Conservation (phyloP, 2,329 filamentous ascomycete genomes). For the Acrocalymma vagum region DNA sequence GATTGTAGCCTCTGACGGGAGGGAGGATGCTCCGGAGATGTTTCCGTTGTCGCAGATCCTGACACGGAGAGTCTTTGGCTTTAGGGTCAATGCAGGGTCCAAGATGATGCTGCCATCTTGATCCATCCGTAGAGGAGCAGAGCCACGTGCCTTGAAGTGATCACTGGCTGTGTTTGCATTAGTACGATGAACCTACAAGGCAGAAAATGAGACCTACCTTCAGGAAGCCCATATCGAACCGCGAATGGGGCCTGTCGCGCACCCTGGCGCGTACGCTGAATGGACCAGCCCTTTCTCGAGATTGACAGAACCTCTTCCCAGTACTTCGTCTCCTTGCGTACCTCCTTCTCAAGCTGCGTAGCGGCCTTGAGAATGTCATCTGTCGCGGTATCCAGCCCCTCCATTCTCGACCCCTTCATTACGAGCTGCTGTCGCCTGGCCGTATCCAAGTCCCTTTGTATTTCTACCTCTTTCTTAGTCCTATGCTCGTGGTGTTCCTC, state of each 20-base stretch:
- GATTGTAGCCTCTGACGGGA: slow-evolving; percentile 33
- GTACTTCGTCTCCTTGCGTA: slow-evolving; percentile 81
- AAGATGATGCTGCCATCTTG: slow-evolving; percentile 79
- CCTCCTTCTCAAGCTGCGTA: slow-evolving; percentile 76
- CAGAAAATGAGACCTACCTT: slow-evolving; percentile 59
- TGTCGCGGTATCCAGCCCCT: slow-evolving; percentile 77
- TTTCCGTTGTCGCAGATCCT: slow-evolving; percentile 67
- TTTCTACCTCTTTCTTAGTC: slow-evolving; percentile 26
- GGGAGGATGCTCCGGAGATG: slow-evolving; percentile 64
- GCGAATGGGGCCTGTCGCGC: slow-evolving; percentile 78
- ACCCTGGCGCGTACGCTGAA: slow-evolving; percentile 54
- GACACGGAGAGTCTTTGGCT: slow-evolving; percentile 71
- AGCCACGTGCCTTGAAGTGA: slow-evolving; percentile 73
- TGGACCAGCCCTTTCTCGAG: slow-evolving; percentile 84
- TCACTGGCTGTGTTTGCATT: slow-evolving; percentile 54
- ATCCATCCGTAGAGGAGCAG: slow-evolving; percentile 79
- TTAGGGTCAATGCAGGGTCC: slow-evolving; percentile 68
- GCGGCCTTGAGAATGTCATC: slow-evolving; percentile 78
- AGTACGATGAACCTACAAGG: slow-evolving; percentile 1
- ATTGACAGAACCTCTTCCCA: slow-evolving; percentile 88
- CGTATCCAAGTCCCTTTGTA: slow-evolving; percentile 41
- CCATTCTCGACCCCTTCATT: slow-evolving; percentile 76
- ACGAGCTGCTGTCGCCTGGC: slow-evolving; percentile 55
- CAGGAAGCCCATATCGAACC: slow-evolving; percentile 88
- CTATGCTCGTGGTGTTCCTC: slow-evolving; percentile 29